A percentile compares a stretch with the other conserved stretches of the same genome.
Evolutionary conservation across 2,329 filamentous ascomycete species (phyloP).

Genomic region (Coniochaeta sp.): DNA sequence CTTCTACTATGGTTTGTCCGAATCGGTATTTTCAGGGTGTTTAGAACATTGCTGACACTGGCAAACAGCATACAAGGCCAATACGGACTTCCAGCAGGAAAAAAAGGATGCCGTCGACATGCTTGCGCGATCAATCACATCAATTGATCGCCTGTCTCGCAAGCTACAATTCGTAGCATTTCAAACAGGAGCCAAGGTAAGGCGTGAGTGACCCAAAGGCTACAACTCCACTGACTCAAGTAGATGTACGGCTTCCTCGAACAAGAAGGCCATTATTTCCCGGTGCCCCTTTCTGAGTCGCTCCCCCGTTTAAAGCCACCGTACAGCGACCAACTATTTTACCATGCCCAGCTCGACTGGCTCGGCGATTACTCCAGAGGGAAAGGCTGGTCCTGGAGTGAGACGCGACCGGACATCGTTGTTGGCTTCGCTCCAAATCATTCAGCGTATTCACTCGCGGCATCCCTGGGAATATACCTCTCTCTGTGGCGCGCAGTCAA

Average conservation of each 20-base stretch:
- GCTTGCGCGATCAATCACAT: slow-evolving; percentile 27
- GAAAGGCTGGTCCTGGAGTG: slow-evolving; percentile 31
- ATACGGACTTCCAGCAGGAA: slow-evolving; percentile 28
- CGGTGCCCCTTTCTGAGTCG: slow-evolving; percentile 24
- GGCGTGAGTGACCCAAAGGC: background rate
- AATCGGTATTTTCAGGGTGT: too few species aligned
- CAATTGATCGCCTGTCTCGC: slow-evolving; percentile 23
- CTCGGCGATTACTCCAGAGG: slow-evolving; percentile 25
- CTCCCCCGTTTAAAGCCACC: slow-evolving; percentile 24
- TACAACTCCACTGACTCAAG: background rate
- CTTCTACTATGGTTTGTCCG: slow-evolving; percentile 28
- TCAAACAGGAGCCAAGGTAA: slow-evolving; percentile 24
- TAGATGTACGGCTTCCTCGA: background rate
- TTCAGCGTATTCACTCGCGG: slow-evolving; percentile 29
- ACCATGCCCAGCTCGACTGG: slow-evolving; percentile 32
- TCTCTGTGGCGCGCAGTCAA: slow-evolving; percentile 26
- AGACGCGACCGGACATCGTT: slow-evolving; percentile 31
- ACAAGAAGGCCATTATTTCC: slow-evolving; percentile 32
- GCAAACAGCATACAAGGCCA: slow-evolving; percentile 30
- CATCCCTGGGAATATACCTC: slow-evolving; percentile 28
- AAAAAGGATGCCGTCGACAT: slow-evolving; percentile 30
- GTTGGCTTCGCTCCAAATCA: slow-evolving; percentile 31
- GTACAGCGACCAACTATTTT: slow-evolving; percentile 27
- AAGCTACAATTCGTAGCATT: slow-evolving; percentile 28
- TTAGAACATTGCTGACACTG: background rate